A percentile compares a stretch with the other conserved stretches of the same genome.
Conservation (phyloP, 2,329 filamentous ascomycete species). For the Periconia digitata region DNA sequence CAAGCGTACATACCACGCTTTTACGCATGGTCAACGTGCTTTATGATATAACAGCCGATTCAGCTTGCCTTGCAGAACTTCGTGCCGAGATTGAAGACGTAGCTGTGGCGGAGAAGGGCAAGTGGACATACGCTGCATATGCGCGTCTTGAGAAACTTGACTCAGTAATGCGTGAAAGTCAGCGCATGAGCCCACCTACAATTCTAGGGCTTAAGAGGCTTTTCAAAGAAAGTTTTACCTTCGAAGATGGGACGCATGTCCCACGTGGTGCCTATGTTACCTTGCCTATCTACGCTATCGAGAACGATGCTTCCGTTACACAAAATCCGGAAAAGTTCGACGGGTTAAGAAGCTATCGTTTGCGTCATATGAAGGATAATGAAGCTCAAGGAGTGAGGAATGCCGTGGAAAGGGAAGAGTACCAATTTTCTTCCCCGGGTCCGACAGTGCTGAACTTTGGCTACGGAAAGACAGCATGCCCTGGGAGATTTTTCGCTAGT, state of each 20-base stretch:
- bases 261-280: slow-evolving; percentile 7
- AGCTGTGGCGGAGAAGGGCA: neutral
- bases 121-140: slow-evolving; percentile 2
- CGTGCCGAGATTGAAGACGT: slow-evolving; percentile 4
- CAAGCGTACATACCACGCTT: slow-evolving; percentile 8
- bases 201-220: slow-evolving; percentile 3
- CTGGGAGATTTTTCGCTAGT: slow-evolving; percentile 9
- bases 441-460: slow-evolving; percentile 4
- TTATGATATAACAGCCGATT: slow-evolving; percentile 9
- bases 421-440: slow-evolving; percentile 1
- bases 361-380: neutral
- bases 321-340: slow-evolving; percentile 6
- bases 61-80: slow-evolving; percentile 2
- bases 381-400: neutral
- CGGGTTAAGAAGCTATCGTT: slow-evolving; percentile 5
- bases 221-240: slow-evolving; percentile 3
- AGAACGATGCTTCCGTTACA: slow-evolving; percentile 3
- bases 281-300: slow-evolving; percentile 7
- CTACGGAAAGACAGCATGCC: slow-evolving; percentile 7
- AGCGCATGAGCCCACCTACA: slow-evolving; percentile 9
- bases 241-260: slow-evolving; percentile 6
- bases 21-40: slow-evolving; percentile 4
- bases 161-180: slow-evolving; percentile 7
- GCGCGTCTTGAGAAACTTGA: slow-evolving; percentile 9
- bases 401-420: neutral